phyloP scores from a whole-genome alignment of 768 basidiomycete genomes.

The Filobasidium wieringae region DNA sequence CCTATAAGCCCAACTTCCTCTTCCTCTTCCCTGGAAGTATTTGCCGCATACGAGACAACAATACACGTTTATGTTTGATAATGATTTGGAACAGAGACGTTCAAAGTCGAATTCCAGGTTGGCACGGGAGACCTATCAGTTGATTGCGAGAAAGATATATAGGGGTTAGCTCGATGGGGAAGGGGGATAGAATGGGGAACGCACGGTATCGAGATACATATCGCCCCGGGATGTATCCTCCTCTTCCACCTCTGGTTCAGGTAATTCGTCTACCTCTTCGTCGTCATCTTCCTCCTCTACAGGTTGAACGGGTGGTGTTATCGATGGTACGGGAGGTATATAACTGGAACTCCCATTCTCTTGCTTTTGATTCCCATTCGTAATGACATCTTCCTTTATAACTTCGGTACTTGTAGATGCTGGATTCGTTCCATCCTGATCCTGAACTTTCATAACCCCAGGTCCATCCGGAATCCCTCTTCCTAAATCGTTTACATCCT shows the following conservation, averaged over 20 bases:
- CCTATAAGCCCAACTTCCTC: constrained; percentile 84
- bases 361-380: not conserved
- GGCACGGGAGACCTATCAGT: constrained; percentile 66
- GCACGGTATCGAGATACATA: constrained; percentile 85
- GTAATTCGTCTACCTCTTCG: constrained; percentile 35
- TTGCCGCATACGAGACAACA: constrained; percentile 96
- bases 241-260: constrained; percentile 20
- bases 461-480: constrained; percentile 2
- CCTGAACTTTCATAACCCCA: constrained; percentile 5
- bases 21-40: constrained; percentile 94
- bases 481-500: constrained; percentile 1
- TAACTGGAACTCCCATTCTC: not conserved
- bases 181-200: constrained; percentile 30
- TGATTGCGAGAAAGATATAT: not conserved
- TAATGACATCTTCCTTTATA: not conserved
- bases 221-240: constrained; percentile 50
- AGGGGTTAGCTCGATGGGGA: not conserved
- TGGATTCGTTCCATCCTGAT: not conserved
- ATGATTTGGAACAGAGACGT: constrained; percentile 92
- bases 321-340: too few relatives aligned
- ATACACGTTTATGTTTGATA: constrained; percentile 94
- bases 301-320: too few relatives aligned
- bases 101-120: constrained; percentile 97
- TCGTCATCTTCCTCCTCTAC: constrained; percentile 22
- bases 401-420: not conserved